These are phyloP conservation scores for Erythrophleum ivorense DNA, from an alignment of 331 rosid species.

Conservation along the genomic window DNA sequence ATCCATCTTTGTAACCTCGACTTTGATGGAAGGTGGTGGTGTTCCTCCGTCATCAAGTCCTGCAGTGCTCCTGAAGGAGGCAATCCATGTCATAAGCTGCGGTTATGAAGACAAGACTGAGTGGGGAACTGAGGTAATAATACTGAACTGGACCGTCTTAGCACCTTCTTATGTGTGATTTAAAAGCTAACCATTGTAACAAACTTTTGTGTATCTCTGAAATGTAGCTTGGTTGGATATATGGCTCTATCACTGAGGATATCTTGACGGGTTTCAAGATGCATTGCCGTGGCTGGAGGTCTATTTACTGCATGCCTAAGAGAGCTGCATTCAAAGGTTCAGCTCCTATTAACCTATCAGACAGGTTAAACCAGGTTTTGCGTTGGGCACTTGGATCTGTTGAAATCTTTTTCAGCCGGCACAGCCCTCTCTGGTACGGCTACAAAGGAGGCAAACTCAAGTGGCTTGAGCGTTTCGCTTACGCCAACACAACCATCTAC, in stretches of 20 bases:
- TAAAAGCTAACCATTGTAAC: no score
- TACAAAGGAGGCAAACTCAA: constrained; percentile 78
- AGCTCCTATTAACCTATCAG: no score
- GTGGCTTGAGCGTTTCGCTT: constrained; percentile 80
- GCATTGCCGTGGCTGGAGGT: constrained; percentile 93
- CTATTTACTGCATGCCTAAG: constrained; percentile 88
- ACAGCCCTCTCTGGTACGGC: constrained; percentile 80
- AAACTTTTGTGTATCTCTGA: neutral
- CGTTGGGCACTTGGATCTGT: constrained; percentile 96
- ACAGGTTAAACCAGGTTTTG: constrained; percentile 89
- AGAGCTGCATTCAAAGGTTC: constrained; percentile 80
- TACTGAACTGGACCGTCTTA: neutral
- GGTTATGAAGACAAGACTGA: constrained; percentile 90
- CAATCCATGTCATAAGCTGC: constrained; percentile 50
- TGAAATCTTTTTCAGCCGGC: constrained; percentile 90
- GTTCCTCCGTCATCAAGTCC: no score
- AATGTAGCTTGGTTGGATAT: constrained; percentile 82
- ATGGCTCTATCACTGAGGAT: constrained; percentile 88
- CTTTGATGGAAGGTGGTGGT: constrained; percentile 55
- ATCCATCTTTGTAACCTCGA: constrained; percentile 68
- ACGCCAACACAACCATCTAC: constrained; percentile 81
- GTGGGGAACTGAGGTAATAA: constrained; percentile 90
- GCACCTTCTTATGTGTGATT: neutral
- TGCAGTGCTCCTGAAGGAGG: constrained; percentile 52
- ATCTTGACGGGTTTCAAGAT: constrained; percentile 81